A percentile compares a stretch with the other conserved stretches of the same genome.
Conservation (phyloP, 1,139 yeast species). For the Kluyveromyces sp. region DNA sequence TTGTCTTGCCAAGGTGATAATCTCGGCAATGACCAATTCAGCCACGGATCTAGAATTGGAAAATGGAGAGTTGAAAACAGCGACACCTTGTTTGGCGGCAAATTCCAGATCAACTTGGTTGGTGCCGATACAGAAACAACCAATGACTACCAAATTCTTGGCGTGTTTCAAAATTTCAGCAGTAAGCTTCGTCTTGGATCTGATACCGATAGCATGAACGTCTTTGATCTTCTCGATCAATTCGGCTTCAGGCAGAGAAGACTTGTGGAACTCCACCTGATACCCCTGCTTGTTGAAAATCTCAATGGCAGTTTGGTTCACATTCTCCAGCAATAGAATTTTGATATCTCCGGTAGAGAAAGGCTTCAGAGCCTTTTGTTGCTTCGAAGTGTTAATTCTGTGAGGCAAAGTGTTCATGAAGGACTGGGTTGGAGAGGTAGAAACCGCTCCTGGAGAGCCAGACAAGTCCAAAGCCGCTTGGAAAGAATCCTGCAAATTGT, state of each 20-base stretch:
- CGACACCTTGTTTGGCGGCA: constrained; percentile 90
- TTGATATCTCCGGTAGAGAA: constrained; percentile 62
- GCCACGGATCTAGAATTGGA: constrained; percentile 98
- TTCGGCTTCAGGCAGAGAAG: constrained; percentile 87
- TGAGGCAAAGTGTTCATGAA: constrained; percentile 35
- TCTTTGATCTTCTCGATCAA: constrained; percentile 87
- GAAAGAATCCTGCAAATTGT: constrained; percentile 46
- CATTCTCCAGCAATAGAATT: constrained; percentile 84
- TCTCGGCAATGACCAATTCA: constrained; percentile 92
- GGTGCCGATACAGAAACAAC: constrained; percentile 99
- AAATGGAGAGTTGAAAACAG: constrained; percentile 98
- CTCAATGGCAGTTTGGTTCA: constrained; percentile 83
- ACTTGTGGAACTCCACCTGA: constrained; percentile 90
- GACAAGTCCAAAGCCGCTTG: constrained; percentile 41
- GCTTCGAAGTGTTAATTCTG: constrained; percentile 35
- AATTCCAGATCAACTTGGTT: constrained; percentile 90
- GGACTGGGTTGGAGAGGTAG: constrained; percentile 49
- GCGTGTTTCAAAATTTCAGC: constrained; percentile 76
- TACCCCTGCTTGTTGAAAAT: constrained; percentile 86
- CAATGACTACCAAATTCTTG: constrained; percentile 80
- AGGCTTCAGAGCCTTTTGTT: constrained; percentile 60
- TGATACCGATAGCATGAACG: constrained; percentile 95
- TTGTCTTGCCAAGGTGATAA: constrained; percentile 91
- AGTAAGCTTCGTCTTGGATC: constrained; percentile 90
- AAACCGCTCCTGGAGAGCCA: constrained; percentile 62